Evolutionary conservation across 169 alveolate genomes (phyloP), one percentile per base, ranked within the genome.

Genomic region (Haemoproteus tartakovskyi): DNA sequence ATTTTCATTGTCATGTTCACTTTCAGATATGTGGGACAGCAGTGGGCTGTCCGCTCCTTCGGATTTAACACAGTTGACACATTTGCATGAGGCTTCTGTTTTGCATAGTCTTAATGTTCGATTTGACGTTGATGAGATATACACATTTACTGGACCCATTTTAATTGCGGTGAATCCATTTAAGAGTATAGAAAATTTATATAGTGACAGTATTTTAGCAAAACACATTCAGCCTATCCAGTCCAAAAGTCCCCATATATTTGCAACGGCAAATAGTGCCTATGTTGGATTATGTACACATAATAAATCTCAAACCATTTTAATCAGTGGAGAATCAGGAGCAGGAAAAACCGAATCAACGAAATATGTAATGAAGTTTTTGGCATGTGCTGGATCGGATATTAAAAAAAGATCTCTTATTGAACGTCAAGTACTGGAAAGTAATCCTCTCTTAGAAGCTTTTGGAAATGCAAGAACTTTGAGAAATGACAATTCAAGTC

Each of bases 301-400:
- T 37, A 62, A 46, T 19, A 67, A 56, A 43, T 64, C 86, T 38
- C 98, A 98, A 79, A 93, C 99, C 9, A 93, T 98, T 26, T 95
- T 98, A 33, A 98, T 98, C 50, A 92, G 98, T 2, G 99, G 99
- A 4, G 99, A 98, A 82, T 92, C 98, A 51, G 99, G 99, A 0
- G 99, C 99, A 6, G 99, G 99, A 4, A 98, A 98, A 89, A 97
- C 99, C 0, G 99, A 97, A 91, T 96, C 95, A 60, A 93, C 97
- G 2, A 95, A 94, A 64, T 82, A 78, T 38, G 83, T 86, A 6
- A 78, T 88, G 89, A 67, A 94, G 95, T 79, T 86, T 79, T 79
- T 86, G 46, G 50, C 80, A 62, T 26, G 62, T 6, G 22, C 21
- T 67, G 33, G 38, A 0, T 38, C 16, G 22, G 4, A 36, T 33